Evolutionary conservation across 2,329 filamentous ascomycete species (phyloP).

Genomic region (Penicillium sp.): DNA sequence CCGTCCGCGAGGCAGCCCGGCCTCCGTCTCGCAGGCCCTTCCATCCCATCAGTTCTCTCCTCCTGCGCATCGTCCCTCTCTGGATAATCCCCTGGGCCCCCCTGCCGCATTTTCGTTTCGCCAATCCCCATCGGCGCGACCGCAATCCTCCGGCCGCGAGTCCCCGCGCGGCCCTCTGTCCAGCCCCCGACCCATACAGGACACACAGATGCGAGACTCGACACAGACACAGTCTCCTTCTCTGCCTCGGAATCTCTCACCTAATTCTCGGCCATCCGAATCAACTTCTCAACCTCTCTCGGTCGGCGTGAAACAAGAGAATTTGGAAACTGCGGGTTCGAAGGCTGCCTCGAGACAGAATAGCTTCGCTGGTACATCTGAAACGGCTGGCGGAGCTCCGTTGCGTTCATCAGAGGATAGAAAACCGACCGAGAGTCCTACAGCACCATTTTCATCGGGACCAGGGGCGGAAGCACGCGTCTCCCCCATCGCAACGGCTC

Average conservation of each 20-base stretch:
- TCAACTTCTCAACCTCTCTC: conserved; percentile 35
- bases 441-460: conserved; percentile 10
- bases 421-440: conserved; percentile 26
- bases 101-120: conserved; percentile 34
- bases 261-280: conserved; percentile 39
- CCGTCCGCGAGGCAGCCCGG: conserved; percentile 35
- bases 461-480: conserved; percentile 15
- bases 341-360: conserved; percentile 54
- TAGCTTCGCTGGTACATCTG: conserved; percentile 25
- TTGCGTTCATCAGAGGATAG: conserved; percentile 28
- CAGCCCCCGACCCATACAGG: conserved; percentile 32
- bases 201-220: conserved; percentile 27
- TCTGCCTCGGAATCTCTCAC: conserved; percentile 24
- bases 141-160: conserved; percentile 37
- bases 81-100: conserved; percentile 48
- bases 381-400: conserved; percentile 22
- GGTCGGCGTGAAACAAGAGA: conserved; percentile 60
- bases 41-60: conserved; percentile 35
- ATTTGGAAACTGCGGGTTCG: conserved; percentile 71
- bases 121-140: conserved; percentile 36
- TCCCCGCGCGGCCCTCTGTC: conserved; percentile 30
- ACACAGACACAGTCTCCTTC: conserved; percentile 29
- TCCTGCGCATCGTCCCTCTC: conserved; percentile 42
- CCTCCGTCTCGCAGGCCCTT: conserved; percentile 28
- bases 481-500: conserved; percentile 13